Evolutionary conservation across 306 rosid genomes (phyloP).

Genomic region (Citrullus colocynthis): DNA sequence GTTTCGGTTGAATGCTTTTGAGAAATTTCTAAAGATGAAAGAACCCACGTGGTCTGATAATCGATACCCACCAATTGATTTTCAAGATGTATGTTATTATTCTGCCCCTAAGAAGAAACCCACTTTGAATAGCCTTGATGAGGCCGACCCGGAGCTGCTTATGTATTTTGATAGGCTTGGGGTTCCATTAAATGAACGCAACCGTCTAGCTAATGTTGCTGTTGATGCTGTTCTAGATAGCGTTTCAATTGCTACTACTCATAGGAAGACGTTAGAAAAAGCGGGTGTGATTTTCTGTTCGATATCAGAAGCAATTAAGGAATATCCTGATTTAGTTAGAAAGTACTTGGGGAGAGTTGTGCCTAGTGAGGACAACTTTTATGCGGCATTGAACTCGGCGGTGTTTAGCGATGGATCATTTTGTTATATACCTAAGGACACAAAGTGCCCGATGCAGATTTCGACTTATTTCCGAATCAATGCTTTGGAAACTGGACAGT

Average conservation of each 20-base stretch:
- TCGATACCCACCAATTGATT: constrained; percentile 38
- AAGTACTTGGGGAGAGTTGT: constrained; percentile 66
- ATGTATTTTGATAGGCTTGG: constrained; percentile 69
- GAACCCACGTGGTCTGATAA: constrained; percentile 83
- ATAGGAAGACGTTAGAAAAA: constrained; percentile 61
- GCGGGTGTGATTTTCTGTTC: constrained; percentile 83
- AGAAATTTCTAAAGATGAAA: constrained; percentile 49
- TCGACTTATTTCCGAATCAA: constrained; percentile 80
- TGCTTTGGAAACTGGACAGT: constrained; percentile 78
- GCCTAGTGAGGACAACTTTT: constrained; percentile 68
- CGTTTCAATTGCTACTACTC: constrained; percentile 83
- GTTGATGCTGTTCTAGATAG: constrained; percentile 83
- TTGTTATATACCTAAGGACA: constrained; percentile 65
- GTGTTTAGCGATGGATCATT: constrained; percentile 90
- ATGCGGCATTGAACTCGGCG: constrained; percentile 69
- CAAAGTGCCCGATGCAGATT: constrained; percentile 86
- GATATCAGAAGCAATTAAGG: constrained; percentile 73
- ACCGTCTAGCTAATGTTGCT: constrained; percentile 75
- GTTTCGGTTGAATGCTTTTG: constrained; percentile 58
- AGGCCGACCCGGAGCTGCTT: constrained; percentile 75
- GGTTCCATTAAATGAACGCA: constrained; percentile 61
- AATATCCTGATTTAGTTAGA: constrained; percentile 63
- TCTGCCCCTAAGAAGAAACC: constrained; percentile 75
- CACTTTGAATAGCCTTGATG: constrained; percentile 43
- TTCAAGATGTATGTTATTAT: constrained; percentile 69